Evolutionary conservation across 805 yeast genomes (phyloP).

Genomic region (Candida sonorensis): DNA sequence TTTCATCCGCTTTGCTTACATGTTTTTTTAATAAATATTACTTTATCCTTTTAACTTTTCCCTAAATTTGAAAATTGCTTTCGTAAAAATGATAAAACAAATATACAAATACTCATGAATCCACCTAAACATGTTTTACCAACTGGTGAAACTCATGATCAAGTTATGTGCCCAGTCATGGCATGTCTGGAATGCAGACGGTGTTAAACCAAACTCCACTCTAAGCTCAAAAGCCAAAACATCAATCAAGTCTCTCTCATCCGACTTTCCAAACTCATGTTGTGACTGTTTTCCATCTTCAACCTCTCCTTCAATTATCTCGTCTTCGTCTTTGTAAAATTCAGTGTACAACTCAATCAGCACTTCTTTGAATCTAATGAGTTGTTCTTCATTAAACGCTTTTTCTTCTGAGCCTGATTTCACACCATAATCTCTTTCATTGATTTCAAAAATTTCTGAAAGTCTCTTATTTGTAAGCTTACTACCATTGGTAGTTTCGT

Average conservation of each 20-base stretch:
- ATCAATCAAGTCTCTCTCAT: constrained; percentile 5
- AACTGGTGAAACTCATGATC: no score
- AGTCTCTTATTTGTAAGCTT: constrained; percentile 9
- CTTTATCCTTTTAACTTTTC: neutral
- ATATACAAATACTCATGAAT: no score
- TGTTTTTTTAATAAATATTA: no score
- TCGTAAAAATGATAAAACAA: no score
- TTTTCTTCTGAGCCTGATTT: neutral
- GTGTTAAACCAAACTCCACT: no score
- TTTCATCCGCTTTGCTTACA: no score
- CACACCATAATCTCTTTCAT: neutral
- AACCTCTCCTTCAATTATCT: constrained; percentile 3
- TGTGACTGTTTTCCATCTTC: neutral
- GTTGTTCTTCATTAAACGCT: constrained; percentile 1
- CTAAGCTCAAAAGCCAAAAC: constrained; percentile 6
- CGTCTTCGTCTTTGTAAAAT: constrained; percentile 12
- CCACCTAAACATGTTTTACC: no score
- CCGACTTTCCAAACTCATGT: no score
- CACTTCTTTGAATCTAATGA: constrained; percentile 8
- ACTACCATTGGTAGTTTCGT: constrained; percentile 5
- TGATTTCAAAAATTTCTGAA: constrained; percentile 10
- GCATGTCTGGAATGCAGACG: no score
- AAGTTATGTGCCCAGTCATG: no score
- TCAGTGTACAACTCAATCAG: constrained; percentile 8
- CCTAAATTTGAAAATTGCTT: neutral